Conservation (phyloP, 1,139 yeast genomes). For the Barnettozyma hawaiiensis region DNA sequence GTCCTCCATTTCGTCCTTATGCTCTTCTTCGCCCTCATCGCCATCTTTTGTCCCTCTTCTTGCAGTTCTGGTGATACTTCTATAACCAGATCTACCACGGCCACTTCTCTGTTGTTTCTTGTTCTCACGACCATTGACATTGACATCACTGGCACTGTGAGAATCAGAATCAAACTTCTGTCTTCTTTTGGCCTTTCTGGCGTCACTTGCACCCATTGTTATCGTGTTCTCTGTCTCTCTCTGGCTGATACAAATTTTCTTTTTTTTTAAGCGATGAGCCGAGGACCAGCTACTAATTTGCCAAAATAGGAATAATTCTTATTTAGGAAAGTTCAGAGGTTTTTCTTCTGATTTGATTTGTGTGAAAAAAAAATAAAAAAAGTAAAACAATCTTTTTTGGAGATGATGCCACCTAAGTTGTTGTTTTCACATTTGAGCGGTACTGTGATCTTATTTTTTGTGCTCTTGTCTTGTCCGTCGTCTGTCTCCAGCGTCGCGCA, state of each 20-base stretch:
- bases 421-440: not conserved
- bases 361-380: not conserved
- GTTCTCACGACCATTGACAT: not conserved
- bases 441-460: no score
- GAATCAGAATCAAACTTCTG: conserved; percentile 8
- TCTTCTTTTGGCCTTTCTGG: conserved; percentile 29
- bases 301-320: not conserved
- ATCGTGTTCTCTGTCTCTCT: no score
- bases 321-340: no score
- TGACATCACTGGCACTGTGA: not conserved
- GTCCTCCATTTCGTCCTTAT: conserved; percentile 11
- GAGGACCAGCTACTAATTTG: no score
- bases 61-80: conserved; percentile 54
- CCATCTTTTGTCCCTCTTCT: conserved; percentile 30
- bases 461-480: no score
- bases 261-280: not conserved
- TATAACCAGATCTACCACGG: conserved; percentile 51
- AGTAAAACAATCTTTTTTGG: not conserved
- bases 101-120: conserved; percentile 17
- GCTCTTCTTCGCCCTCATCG: conserved; percentile 20
- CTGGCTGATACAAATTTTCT: not conserved
- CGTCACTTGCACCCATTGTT: conserved; percentile 37
- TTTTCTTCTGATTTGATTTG: not conserved
- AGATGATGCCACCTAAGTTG: not conserved
- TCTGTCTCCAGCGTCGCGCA: not conserved